Percentiles rank a stretch among this genome's conserved stretches.
These are phyloP conservation scores for Rhizoclosmatium sp. DNA, from an alignment of 192 early-diverging fungal genomes.

Conservation along the genomic window DNA sequence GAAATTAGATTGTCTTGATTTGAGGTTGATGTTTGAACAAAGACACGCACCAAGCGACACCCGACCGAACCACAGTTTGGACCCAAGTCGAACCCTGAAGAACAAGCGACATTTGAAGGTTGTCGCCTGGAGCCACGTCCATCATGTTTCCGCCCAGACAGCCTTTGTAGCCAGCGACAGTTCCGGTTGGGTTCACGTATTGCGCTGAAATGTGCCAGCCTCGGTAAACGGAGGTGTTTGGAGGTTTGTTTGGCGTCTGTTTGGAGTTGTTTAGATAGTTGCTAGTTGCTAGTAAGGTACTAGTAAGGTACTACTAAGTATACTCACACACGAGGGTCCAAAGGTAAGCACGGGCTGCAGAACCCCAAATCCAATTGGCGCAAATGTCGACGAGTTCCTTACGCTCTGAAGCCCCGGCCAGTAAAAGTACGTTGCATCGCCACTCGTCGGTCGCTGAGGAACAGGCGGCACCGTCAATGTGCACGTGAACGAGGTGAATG, in stretches of 20 bases:
- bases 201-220: constrained; percentile 34
- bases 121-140: constrained; percentile 29
- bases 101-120: constrained; percentile 6
- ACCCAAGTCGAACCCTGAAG: constrained; percentile 25
- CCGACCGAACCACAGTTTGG: constrained; percentile 18
- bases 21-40: too few relatives aligned
- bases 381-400: neutral
- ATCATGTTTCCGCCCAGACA: constrained; percentile 34
- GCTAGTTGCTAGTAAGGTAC: too few relatives aligned
- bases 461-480: constrained; percentile 28
- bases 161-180: constrained; percentile 8
- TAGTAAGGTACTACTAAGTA: too few relatives aligned
- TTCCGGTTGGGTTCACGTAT: constrained; percentile 25
- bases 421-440: constrained; percentile 37
- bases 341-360: constrained; percentile 32
- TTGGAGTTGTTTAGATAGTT: too few relatives aligned
- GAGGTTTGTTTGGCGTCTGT: constrained; percentile 15
- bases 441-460: constrained; percentile 6
- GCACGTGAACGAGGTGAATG: constrained; percentile 21
- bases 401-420: constrained; percentile 34
- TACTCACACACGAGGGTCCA: constrained; percentile 11
- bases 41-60: constrained; percentile 18
- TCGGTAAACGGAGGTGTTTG: constrained; percentile 17
- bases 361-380: constrained; percentile 31
- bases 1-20: too few relatives aligned